Base-by-base conservation (phyloP, 2,329 filamentous ascomycete species). In the Berkeleyomyces rouxiae region DNA sequence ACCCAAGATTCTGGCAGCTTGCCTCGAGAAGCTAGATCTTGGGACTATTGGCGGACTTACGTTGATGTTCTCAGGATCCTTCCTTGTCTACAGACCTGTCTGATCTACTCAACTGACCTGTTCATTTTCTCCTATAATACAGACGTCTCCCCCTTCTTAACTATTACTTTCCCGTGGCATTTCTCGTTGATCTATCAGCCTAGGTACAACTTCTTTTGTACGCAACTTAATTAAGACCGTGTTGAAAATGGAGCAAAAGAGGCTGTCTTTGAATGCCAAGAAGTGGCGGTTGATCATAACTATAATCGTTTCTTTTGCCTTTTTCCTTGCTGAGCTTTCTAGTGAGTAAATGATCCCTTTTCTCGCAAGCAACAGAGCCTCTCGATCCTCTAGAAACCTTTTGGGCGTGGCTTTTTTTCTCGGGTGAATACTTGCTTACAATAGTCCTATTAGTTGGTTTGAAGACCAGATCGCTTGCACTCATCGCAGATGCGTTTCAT, bases 401-500 rank as follows among this genome's bases (percentile, higher is more conserved):
- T 23, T 2, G 23, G 2, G 23, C 23, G 23, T 23, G 23, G 23
- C 23, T 23, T 23, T 23, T 23, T 23, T 23, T 23, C 23, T 43
- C 42, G 11, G 11, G 4, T 46, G 43, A 3, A 51, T 23, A 43
- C 23, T 47, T 62, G 58, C 60, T 65, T 46, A 66, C 42, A 49
- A 64, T 53, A 43, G 9, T 31, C 37, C 40, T 6, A 53, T 11
- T 65, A 82, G 81, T 86, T 64, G 85, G 85, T 1, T 86, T 88
- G 68, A 83, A 82, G 65, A 90, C 87, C 1, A 77, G 78, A 61
- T 90, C 87, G 0, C 76, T 91, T 9, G 86, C 86, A 0, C 75
- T 91, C 2, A 76, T 90, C 36, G 86, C 87, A 37, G 87, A 91
- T 76, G 85, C 88, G 0, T 90, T 90, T 67, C 87, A 90, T 70